Base-by-base conservation (phyloP, 176 grass and related monocot species). In the Guadua angustifolia region DNA sequence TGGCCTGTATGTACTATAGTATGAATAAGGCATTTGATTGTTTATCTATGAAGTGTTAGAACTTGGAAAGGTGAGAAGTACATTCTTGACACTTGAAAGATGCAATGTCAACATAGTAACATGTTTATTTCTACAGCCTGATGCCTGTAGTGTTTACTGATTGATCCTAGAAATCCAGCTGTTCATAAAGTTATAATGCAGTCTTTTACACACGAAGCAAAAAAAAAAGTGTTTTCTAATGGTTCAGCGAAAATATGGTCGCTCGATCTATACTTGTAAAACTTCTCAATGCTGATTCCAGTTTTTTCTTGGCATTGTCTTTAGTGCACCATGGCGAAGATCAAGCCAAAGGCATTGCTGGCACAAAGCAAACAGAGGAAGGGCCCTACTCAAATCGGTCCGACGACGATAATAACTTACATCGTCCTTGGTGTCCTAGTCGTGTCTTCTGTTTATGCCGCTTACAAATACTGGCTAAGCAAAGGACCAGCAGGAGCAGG, bases 351-450 rank as follows among this genome's bases (percentile, higher is more conserved):
- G 82, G 80, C 86, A 15, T 49, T 95, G 84, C 86, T 95, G 18
- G 91, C 83, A 7, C 88, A 91, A 50, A 95, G 94, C 88, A 95
- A 95, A 71, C 82, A 80, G 75, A 95, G 89, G 94, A 95, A 93
- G 69, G 78, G 86, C 26, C 94, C 91, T 2, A 71, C 88, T 58
- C 88, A 93, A 87, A 75, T 95, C 33, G 32, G 88, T 16, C 43
- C 81, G 18, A 61, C 32, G 4, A 52, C 71, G 1, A 87, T 93
- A 59, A 38, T 95, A 33, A 93, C 94, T 25, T 95, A 88, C 77
- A 15, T 93, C 6, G 46, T 95, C 19, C 74, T 91, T 2, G 76
- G 52, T 1, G 39, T 21, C 21, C 65, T 95, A 60, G 74, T 67
- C 0, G 87, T 80, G 8, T 93, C 78, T 15, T 92, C 94, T 2